These are phyloP conservation scores for Blastocystis sp. DNA, from an alignment of 352 stramenopile genomes.

Conservation along the genomic window DNA sequence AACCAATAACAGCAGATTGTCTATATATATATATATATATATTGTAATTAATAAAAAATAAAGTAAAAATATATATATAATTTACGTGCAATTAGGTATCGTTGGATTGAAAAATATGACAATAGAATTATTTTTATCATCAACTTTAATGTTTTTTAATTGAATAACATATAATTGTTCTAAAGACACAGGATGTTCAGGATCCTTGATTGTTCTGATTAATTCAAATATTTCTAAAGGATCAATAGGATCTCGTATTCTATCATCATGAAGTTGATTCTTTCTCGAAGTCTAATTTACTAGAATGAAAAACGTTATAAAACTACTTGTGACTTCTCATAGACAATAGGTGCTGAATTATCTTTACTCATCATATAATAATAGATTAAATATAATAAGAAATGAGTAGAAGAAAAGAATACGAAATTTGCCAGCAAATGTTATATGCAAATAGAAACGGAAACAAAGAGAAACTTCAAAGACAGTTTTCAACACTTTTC, in stretches of 20 bases:
- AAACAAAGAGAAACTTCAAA: no score
- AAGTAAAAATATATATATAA: no score
- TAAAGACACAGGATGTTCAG: slow-evolving; percentile 69
- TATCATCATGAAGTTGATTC: background rate
- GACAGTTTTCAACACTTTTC: no score
- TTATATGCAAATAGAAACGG: no score
- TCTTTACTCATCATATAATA: no score
- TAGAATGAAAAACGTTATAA: background rate
- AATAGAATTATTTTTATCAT: slow-evolving; percentile 57
- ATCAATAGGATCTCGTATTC: slow-evolving; percentile 55
- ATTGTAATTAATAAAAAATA: background rate
- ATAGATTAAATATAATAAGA: no score
- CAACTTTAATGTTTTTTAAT: slow-evolving; percentile 56
- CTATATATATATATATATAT: slow-evolving; percentile 50
- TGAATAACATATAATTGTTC: slow-evolving; percentile 74
- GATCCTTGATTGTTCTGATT: slow-evolving; percentile 57
- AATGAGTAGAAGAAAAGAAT: no score
- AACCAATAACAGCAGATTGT: slow-evolving; percentile 63
- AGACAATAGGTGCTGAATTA: slow-evolving; percentile 13
- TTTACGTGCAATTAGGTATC: slow-evolving; percentile 66
- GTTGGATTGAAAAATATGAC: slow-evolving; percentile 69
- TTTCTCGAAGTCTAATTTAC: slow-evolving; percentile 5
- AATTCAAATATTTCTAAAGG: slow-evolving; percentile 59
- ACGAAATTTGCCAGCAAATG: no score
- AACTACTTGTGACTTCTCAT: slow-evolving; percentile 28